Conservation (phyloP, 2,329 filamentous ascomycete genomes). For the Ascosphaera aggregata region DNA sequence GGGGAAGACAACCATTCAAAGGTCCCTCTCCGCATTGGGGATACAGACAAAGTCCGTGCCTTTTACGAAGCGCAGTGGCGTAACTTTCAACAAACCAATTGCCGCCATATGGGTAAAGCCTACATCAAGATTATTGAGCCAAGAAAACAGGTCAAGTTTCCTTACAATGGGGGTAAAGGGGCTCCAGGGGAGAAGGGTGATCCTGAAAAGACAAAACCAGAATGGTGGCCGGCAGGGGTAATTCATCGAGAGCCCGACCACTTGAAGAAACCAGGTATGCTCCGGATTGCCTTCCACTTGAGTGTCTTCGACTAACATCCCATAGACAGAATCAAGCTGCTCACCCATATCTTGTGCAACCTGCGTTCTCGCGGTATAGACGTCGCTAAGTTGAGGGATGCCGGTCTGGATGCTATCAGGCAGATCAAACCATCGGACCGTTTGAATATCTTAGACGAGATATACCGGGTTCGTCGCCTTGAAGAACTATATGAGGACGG, state of each 20-base stretch:
- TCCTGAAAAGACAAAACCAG: slow-evolving; percentile 22
- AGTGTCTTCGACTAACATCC: too few species aligned
- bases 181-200: slow-evolving; percentile 17
- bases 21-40: slow-evolving; percentile 15
- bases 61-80: slow-evolving; percentile 21
- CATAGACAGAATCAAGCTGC: slow-evolving; percentile 15
- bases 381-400: slow-evolving; percentile 17
- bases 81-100: slow-evolving; percentile 23
- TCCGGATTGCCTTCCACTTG: not conserved
- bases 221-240: slow-evolving; percentile 21
- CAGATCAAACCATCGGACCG: slow-evolving; percentile 14
- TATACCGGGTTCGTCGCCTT: slow-evolving; percentile 12
- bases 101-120: slow-evolving; percentile 21
- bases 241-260: slow-evolving; percentile 27
- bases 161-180: slow-evolving; percentile 24
- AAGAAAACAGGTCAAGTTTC: slow-evolving; percentile 24
- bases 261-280: slow-evolving; percentile 22
- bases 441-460: slow-evolving; percentile 17
- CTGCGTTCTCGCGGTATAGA: slow-evolving; percentile 14
- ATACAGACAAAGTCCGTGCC: slow-evolving; percentile 14
- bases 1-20: not conserved
- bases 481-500: not conserved
- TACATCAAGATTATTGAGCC: slow-evolving; percentile 25
- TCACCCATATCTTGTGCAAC: slow-evolving; percentile 19
- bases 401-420: slow-evolving; percentile 17